Percentiles rank a stretch among this genome's conserved stretches.
phyloP scores from a whole-genome alignment of 768 basidiomycete species.

The Collybia mongolica region DNA sequence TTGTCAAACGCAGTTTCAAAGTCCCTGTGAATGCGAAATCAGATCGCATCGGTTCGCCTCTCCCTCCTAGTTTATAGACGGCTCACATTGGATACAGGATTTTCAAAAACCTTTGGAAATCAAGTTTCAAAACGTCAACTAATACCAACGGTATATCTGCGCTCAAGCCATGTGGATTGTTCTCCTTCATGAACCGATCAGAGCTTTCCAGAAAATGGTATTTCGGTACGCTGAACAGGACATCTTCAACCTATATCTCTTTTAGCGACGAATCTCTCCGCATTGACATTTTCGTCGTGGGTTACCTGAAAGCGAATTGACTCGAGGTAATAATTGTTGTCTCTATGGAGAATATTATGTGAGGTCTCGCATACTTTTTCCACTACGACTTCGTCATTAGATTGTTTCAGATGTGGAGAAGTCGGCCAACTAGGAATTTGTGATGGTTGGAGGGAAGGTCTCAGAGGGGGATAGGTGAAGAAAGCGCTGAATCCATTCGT shows the following conservation, averaged over 20 bases:
- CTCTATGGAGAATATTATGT: too few relatives aligned
- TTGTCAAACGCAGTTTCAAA: not conserved
- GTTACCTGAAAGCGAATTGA: too few relatives aligned
- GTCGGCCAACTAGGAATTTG: too few relatives aligned
- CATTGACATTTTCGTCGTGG: too few relatives aligned
- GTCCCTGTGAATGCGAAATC: not conserved
- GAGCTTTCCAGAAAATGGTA: conserved; percentile 19
- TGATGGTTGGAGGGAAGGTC: too few relatives aligned
- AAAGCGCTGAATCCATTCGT: too few relatives aligned
- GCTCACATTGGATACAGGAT: conserved; percentile 25
- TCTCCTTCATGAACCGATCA: conserved; percentile 21
- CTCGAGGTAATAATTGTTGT: too few relatives aligned
- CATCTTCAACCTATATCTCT: conserved; percentile 21
- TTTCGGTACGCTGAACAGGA: conserved; percentile 25
- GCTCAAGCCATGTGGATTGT: conserved; percentile 13
- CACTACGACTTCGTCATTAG: too few relatives aligned
- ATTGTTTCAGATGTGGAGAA: too few relatives aligned
- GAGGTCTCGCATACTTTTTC: too few relatives aligned
- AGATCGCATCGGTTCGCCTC: not conserved
- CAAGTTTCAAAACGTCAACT: conserved; percentile 16
- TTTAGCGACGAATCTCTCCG: too few relatives aligned
- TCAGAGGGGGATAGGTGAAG: too few relatives aligned
- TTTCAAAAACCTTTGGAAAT: conserved; percentile 21
- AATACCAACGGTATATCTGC: conserved; percentile 25
- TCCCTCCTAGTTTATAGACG: not conserved